Evolutionary conservation across 257 asterid species (phyloP), one percentile per base, ranked within the genome.

Genomic region (Solanum dulcamara): DNA sequence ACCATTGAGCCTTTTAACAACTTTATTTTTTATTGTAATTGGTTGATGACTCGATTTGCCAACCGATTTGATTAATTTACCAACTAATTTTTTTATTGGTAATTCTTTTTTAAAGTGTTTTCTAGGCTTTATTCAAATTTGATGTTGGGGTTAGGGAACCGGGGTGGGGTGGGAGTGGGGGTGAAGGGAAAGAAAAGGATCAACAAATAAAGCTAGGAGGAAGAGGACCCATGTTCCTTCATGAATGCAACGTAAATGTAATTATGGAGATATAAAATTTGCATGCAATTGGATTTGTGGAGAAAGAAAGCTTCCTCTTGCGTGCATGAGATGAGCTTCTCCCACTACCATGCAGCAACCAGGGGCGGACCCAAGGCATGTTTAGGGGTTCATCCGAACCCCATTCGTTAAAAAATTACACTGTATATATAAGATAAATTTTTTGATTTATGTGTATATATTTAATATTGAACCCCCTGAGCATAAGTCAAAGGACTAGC

Each of bases 261-360:
- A 6, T 40, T 33, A 32, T 35, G 51, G 48, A 60, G 12, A 28
- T 75, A 67, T 64, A 83, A 59, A 13, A 14, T 88, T 35, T 81
- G 91, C 93, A 89, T 90, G 94, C 93, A 90, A 85, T 50, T 87
- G 89, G 89, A 89, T 87, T 51, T 83, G 87, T 94, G 96, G 92
- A 94, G 96, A 91, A 81, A 77, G 67, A 85, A 70, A 88, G 83
- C 62, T 62, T 85, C 80, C 62, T 33, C 30, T 91, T 91, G 95
- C 96, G 93, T 94, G 95, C 92, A 86, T 89, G 91, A 87, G 38
- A 74, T 30, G 91, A 62, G 82, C 86, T 94, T 88, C 86, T 86
- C 88, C 55, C 80, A 71, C 92, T 89, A 89, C n/a, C 84, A 35
- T 64, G 53, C 89, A 89, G 40, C 88, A 87, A 89, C 91, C 89